Evolutionary conservation across 495 filamentous ascomycete species (phyloP), one percentile per base, ranked within the genome.

Genomic region (Neurospora discreta): DNA sequence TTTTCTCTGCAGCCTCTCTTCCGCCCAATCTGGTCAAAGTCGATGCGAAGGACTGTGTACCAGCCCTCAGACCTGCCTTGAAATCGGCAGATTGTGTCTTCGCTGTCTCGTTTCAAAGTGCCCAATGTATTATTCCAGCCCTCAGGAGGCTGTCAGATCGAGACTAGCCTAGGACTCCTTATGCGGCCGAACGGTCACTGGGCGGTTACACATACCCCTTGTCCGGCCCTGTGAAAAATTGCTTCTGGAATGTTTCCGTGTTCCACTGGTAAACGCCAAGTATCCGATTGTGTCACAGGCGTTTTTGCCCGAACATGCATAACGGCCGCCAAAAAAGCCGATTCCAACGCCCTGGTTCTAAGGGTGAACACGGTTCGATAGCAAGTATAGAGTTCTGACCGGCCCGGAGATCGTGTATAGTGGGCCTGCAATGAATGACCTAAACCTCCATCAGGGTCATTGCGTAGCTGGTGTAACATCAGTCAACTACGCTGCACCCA

Each of bases 401-500:
- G 26, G 52, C 26, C 26, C 52, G 52, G 52, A 26, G 15, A 65
- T 65, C 52, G 26, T 65, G 26, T 33, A 65, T 65, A 65, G 52
- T 33, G 5, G 26, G 26, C 30, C 26, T 26, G 6, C 26, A 3
- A 13, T 33, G 26, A 7, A 16, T 65, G 26, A 36, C 52, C 52
- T 65, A 65, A 65, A 18, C 52, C 52, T 65, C 52, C 52, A 65
- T 60, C 52, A 60, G 52, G 52, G 52, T 60, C 52, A 33, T 65
- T 65, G 52, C 52, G 52, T 65, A 33, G 52, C 52, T 33, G 15
- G 52, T 65, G 52, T 65, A 65, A 67, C 44, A 36, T 6, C 30
- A n/a, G 18, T 20, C 23, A 26, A 68, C 73, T 79, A 84, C 40
- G 76, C 76, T 36, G 81, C 91, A 8, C 91, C 92, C 39, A 95